phyloP scores from a whole-genome alignment of 352 stramenopile species.

The Globisporangium uncinulatum region DNA sequence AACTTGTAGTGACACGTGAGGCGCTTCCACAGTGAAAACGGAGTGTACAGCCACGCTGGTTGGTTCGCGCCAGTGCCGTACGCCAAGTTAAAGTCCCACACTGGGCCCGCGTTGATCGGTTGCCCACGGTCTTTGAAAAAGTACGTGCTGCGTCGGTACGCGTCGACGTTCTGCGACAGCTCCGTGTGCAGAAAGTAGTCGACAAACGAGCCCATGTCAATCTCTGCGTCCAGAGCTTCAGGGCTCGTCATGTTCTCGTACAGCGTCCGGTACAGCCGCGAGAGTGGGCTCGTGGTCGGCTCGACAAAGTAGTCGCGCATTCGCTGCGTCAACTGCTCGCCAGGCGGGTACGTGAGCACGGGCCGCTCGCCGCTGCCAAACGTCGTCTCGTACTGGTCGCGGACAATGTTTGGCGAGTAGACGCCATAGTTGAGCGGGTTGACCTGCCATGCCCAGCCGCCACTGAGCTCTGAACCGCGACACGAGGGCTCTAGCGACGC shows the following conservation, averaged over 20 bases:
- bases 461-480: slow-evolving; percentile 34
- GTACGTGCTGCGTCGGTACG: slow-evolving; percentile 54
- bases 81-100: slow-evolving; percentile 71
- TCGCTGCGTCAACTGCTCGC: slow-evolving; percentile 30
- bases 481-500: slow-evolving; percentile 43
- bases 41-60: slow-evolving; percentile 50
- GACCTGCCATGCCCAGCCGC: slow-evolving; percentile 79
- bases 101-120: slow-evolving; percentile 57
- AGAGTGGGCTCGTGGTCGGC: slow-evolving; percentile 38
- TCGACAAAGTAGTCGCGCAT: slow-evolving; percentile 66
- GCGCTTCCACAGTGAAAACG: slow-evolving; percentile 54
- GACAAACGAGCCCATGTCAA: slow-evolving; percentile 64
- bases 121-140: slow-evolving; percentile 68
- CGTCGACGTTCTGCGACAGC: slow-evolving; percentile 52
- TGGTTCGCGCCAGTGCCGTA: slow-evolving; percentile 35
- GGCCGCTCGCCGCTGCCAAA: slow-evolving; percentile 53
- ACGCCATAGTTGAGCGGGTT: slow-evolving; percentile 50
- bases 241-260: slow-evolving; percentile 61
- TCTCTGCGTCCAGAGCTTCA: slow-evolving; percentile 35
- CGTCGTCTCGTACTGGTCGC: slow-evolving; percentile 45
- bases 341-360: slow-evolving; percentile 21
- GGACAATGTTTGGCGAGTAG: slow-evolving; percentile 45
- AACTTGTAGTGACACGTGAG: slow-evolving; percentile 72
- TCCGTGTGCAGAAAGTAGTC: slow-evolving; percentile 73
- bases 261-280: slow-evolving; percentile 51